A percentile compares a stretch with the other conserved stretches of the same genome.
phyloP scores from a whole-genome alignment of 331 rosid species.

The Pyrus hybrid region DNA sequence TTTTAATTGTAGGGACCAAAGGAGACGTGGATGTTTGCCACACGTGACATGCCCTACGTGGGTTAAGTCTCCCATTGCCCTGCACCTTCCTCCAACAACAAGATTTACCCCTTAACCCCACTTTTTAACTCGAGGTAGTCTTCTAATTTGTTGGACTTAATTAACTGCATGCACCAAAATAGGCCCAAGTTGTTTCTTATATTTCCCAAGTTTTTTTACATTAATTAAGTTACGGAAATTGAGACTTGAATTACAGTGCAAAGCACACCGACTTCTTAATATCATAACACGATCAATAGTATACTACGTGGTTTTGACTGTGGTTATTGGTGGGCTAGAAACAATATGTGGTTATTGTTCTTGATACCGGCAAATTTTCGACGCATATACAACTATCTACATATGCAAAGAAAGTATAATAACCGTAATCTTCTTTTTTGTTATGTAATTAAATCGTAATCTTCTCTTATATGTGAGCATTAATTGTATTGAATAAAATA shows the following conservation, averaged over 20 bases:
- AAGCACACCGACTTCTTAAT: neutral
- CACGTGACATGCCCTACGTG: constrained; percentile 27
- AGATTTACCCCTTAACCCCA: neutral
- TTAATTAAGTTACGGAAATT: no score
- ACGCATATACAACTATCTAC: neutral
- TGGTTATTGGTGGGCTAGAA: no score
- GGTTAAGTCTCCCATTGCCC: constrained; percentile 15
- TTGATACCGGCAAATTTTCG: no score
- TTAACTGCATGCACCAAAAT: neutral
- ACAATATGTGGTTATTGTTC: neutral
- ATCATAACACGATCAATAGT: neutral
- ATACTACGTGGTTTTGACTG: neutral
- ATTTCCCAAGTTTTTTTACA: neutral
- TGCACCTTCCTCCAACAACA: constrained; percentile 5
- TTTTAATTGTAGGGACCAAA: neutral
- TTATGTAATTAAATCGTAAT: neutral
- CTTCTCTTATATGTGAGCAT: neutral
- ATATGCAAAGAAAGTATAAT: neutral
- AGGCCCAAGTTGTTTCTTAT: neutral
- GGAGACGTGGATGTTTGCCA: constrained; percentile 29
- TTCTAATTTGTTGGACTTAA: neutral
- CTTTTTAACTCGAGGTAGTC: neutral
- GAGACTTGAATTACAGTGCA: no score
- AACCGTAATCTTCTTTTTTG: neutral
- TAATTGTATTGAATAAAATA: neutral